A percentile compares a stretch with the other conserved stretches of the same genome.
phyloP scores from a whole-genome alignment of 2,329 filamentous ascomycete species.

The Colletotrichum orbiculare region DNA sequence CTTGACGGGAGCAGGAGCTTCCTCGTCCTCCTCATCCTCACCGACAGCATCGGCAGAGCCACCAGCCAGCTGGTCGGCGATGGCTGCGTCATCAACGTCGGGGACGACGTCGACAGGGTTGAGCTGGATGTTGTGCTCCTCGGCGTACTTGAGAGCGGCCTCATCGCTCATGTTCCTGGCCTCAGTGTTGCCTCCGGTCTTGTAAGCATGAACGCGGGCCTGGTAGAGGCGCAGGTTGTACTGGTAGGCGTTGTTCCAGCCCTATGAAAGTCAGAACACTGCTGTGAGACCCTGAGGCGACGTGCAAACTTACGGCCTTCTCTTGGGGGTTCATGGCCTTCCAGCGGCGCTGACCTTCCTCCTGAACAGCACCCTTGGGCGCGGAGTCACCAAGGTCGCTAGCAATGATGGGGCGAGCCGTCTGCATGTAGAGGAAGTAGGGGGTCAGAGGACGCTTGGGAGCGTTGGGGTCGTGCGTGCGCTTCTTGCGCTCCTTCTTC shows the following conservation, averaged over 20 bases:
- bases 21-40: slow-evolving; percentile 55
- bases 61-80: slow-evolving; percentile 67
- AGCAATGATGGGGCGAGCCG: slow-evolving; percentile 84
- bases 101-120: slow-evolving; percentile 60
- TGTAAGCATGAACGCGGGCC: slow-evolving; percentile 73
- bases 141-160: slow-evolving; percentile 70
- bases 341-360: slow-evolving; percentile 90
- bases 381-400: slow-evolving; percentile 79
- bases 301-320: slow-evolving; percentile 64
- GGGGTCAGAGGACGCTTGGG: slow-evolving; percentile 94
- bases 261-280: slow-evolving; percentile 45
- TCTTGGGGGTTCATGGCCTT: slow-evolving; percentile 78
- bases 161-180: slow-evolving; percentile 72
- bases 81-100: slow-evolving; percentile 60
- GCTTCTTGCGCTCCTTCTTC: slow-evolving; percentile 92
- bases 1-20: slow-evolving; percentile 59
- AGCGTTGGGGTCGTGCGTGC: slow-evolving; percentile 88
- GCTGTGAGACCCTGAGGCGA: background rate
- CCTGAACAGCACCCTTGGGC: slow-evolving; percentile 87
- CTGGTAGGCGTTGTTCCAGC: slow-evolving; percentile 75
- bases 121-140: slow-evolving; percentile 65
- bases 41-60: slow-evolving; percentile 50
- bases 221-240: slow-evolving; percentile 76
- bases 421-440: slow-evolving; percentile 95
- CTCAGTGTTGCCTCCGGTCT: slow-evolving; percentile 66